Evolutionary conservation across 345 rosid genomes (phyloP).

Genomic region (Populus simonii): DNA sequence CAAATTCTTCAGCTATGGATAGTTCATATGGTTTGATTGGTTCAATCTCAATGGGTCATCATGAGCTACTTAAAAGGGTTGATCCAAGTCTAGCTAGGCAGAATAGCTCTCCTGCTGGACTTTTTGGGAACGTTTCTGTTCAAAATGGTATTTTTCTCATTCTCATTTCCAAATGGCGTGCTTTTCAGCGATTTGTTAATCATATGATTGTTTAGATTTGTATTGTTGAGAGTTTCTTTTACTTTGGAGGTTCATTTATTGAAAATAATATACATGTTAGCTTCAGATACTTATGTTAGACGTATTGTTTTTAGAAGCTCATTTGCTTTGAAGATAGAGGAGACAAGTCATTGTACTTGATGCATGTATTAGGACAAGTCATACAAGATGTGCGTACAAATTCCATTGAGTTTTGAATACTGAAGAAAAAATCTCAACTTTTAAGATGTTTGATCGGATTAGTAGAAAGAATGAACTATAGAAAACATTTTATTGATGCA

Average conservation of each 20-base stretch:
- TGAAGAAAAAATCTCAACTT: too few species aligned
- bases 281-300: not conserved
- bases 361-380: not conserved
- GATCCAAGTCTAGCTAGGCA: constrained; percentile 59
- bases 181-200: not conserved
- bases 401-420: not conserved
- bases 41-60: constrained; percentile 36
- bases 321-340: not conserved
- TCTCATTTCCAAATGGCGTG: constrained; percentile 4
- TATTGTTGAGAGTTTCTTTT: not conserved
- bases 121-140: constrained; percentile 50
- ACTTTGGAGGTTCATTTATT: too few species aligned
- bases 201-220: constrained; percentile 1
- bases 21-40: constrained; percentile 40
- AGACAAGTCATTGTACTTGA: not conserved
- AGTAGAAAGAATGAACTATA: not conserved
- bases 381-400: not conserved
- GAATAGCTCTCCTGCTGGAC: constrained; percentile 82
- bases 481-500: not conserved
- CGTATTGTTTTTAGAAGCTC: not conserved
- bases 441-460: not conserved
- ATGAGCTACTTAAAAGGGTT: constrained; percentile 34
- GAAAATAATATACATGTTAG: not conserved
- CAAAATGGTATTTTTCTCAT: constrained; percentile 61
- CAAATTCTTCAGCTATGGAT: constrained; percentile 49